phyloP scores from a whole-genome alignment of 306 rosid genomes.

The Trifolium pratense region DNA sequence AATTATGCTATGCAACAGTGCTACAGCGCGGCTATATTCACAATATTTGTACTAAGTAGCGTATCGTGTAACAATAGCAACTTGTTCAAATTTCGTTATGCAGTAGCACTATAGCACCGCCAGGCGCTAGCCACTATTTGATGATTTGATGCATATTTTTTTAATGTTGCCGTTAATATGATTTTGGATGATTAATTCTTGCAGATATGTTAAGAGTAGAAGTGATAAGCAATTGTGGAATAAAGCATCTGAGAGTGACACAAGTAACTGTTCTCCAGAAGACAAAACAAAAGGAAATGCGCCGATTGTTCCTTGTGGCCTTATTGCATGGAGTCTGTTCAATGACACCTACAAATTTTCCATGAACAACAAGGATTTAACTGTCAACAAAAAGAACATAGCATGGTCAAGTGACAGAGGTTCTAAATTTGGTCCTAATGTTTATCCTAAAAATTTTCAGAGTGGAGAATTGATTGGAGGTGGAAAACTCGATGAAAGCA shows the following conservation, averaged over 20 bases:
- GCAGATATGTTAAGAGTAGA: slow-evolving; percentile 86
- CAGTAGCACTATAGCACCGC: not conserved
- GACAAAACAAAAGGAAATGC: slow-evolving; percentile 32
- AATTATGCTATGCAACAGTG: not conserved
- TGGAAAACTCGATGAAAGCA: slow-evolving; percentile 64
- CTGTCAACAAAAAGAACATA: slow-evolving; percentile 68
- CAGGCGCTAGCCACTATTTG: no score
- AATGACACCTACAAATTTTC: slow-evolving; percentile 81
- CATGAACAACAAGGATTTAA: slow-evolving; percentile 50
- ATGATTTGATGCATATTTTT: not conserved
- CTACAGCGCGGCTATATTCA: not conserved
- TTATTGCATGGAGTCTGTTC: slow-evolving; percentile 90
- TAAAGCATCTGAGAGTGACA: slow-evolving; percentile 41
- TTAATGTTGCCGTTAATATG: not conserved
- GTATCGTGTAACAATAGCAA: not conserved
- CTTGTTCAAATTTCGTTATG: not conserved
- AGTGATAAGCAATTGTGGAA: slow-evolving; percentile 63
- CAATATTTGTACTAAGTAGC: not conserved
- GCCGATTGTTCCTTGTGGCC: slow-evolving; percentile 90
- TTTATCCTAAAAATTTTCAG: slow-evolving; percentile 83
- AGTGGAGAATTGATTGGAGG: slow-evolving; percentile 64
- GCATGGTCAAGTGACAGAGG: slow-evolving; percentile 78
- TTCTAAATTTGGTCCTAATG: slow-evolving; percentile 65
- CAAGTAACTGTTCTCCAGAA: slow-evolving; percentile 39
- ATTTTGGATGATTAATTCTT: not conserved